Percentiles rank a stretch among this genome's conserved stretches.
These are phyloP conservation scores for Choiromyces venosus DNA, from an alignment of 495 filamentous ascomycete species.

Conservation along the genomic window DNA sequence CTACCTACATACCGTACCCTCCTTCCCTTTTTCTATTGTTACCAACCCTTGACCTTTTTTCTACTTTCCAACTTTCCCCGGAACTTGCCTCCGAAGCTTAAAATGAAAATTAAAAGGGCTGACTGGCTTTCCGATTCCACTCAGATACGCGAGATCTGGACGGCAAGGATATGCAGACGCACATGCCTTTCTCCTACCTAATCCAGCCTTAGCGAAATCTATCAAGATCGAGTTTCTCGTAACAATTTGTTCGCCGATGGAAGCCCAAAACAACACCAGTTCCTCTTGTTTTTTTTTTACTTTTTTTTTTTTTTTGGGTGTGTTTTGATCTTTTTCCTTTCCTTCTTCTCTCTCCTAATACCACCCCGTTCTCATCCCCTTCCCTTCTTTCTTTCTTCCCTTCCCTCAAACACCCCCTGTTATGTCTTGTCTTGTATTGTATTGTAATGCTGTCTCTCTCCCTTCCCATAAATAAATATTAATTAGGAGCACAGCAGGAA, in stretches of 20 bases:
- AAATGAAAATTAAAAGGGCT: too few relatives aligned
- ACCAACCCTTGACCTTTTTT: too few relatives aligned
- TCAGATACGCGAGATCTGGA: constrained; percentile 1
- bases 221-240: neutral
- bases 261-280: neutral
- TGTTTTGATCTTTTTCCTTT: neutral
- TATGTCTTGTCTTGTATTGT: neutral
- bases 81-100: neutral
- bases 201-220: neutral
- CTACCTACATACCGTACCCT: too few relatives aligned
- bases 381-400: neutral
- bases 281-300: neutral
- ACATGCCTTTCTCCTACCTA: neutral
- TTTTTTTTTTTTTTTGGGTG: neutral
- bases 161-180: neutral
- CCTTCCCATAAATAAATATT: neutral
- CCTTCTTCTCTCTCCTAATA: neutral
- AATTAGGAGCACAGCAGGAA: neutral
- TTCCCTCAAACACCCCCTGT: too few relatives aligned
- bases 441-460: neutral
- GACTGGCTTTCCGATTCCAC: neutral
- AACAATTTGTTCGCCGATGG: neutral
- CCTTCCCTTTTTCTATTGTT: too few relatives aligned
- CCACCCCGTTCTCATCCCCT: neutral
- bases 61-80: too few relatives aligned